phyloP scores from a whole-genome alignment of 192 early-diverging fungal genomes.

The Linnemannia elongata region DNA sequence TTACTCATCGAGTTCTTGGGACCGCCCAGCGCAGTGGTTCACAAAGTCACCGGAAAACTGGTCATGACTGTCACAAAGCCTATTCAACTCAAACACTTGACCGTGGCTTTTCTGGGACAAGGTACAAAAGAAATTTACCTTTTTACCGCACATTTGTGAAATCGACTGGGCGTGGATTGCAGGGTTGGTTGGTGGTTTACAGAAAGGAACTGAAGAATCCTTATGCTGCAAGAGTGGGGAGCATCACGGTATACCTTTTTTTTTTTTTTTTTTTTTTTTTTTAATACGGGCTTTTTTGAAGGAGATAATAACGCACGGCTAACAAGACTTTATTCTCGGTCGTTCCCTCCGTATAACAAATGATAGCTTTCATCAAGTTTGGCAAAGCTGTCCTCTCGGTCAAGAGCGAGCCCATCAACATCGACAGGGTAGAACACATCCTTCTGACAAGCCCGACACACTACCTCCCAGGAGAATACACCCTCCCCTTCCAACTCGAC shows the following conservation, averaged over 20 bases:
- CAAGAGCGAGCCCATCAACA: conserved; percentile 27
- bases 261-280: too few relatives aligned
- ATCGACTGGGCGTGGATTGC: too few relatives aligned
- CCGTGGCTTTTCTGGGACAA: conserved; percentile 16
- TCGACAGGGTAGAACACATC: conserved; percentile 1
- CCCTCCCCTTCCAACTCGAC: conserved; percentile 15
- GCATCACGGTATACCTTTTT: too few relatives aligned
- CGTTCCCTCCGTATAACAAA: not conserved
- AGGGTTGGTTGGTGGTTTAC: too few relatives aligned
- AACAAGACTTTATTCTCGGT: too few relatives aligned
- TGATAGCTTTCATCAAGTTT: not conserved
- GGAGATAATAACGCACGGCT: too few relatives aligned
- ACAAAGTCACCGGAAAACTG: conserved; percentile 7
- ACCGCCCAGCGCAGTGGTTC: conserved; percentile 17
- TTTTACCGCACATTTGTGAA: too few relatives aligned
- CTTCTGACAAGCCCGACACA: not conserved
- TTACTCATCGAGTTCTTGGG: conserved; percentile 21
- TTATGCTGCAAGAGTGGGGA: too few relatives aligned
- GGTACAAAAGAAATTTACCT: not conserved
- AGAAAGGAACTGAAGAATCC: too few relatives aligned
- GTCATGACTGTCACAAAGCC: conserved; percentile 8
- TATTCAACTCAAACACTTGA: conserved; percentile 19
- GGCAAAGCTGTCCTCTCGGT: not conserved
- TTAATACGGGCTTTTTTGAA: too few relatives aligned
- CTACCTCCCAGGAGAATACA: conserved; percentile 20